A percentile compares a stretch with the other conserved stretches of the same genome.
Conservation (phyloP, 1,139 yeast genomes). For the Debaryomycetaceae sp. region DNA sequence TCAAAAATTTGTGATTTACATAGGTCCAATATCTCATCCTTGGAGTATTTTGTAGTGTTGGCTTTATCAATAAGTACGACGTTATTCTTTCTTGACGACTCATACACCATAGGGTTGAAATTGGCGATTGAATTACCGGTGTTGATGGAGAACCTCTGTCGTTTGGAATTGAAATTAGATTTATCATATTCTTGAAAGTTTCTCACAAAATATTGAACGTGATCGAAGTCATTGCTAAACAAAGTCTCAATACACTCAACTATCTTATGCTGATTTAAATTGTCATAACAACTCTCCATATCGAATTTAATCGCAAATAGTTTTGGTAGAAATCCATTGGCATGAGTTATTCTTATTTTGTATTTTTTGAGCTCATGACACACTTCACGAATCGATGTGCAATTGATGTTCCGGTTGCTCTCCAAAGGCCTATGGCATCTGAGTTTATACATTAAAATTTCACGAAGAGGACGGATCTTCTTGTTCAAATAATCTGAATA, state of each 20-base stretch:
- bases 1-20: constrained; percentile 24
- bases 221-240: constrained; percentile 18
- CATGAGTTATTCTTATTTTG: constrained; percentile 12
- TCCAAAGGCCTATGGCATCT: not conserved
- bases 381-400: constrained; percentile 26
- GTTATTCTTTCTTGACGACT: not conserved
- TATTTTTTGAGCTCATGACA: constrained; percentile 15
- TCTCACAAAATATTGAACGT: constrained; percentile 22
- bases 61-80: constrained; percentile 20
- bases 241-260: constrained; percentile 24
- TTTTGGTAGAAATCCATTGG: constrained; percentile 24
- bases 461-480: constrained; percentile 21
- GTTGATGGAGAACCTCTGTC: constrained; percentile 5
- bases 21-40: constrained; percentile 19
- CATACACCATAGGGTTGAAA: not conserved
- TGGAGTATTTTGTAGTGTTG: constrained; percentile 23
- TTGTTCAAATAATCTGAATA: constrained; percentile 15
- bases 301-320: constrained; percentile 70
- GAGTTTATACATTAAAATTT: constrained; percentile 11
- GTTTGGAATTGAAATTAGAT: constrained; percentile 1
- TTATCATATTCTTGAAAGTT: constrained; percentile 11
- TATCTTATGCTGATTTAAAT: constrained; percentile 54
- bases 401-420: constrained; percentile 8
- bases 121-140: not conserved
- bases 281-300: constrained; percentile 75